A percentile compares a stretch with the other conserved stretches of the same genome.
These are phyloP conservation scores for Aspergillus novoparasiticus DNA, from an alignment of 2,329 filamentous ascomycete species.

Conservation along the genomic window DNA sequence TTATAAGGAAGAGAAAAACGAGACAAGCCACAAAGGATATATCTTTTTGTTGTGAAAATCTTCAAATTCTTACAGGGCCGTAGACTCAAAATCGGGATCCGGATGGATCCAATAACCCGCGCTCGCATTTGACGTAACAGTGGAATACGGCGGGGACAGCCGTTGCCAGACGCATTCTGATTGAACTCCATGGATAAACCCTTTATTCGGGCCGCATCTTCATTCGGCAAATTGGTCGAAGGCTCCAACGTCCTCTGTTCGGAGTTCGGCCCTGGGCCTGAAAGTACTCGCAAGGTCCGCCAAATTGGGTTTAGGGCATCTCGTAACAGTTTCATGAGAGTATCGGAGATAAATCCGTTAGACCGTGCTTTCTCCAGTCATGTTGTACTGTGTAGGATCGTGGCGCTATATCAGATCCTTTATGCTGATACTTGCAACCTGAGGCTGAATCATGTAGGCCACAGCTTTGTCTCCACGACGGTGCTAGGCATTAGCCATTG, in stretches of 20 bases:
- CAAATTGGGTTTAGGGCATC: constrained; percentile 29
- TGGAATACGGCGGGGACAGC: constrained; percentile 2
- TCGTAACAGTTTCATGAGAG: neutral
- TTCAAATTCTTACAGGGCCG: neutral
- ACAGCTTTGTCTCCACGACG: neutral
- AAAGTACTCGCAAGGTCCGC: constrained; percentile 29
- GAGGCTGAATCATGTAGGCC: neutral
- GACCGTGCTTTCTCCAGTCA: neutral
- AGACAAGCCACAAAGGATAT: neutral
- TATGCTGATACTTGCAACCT: neutral
- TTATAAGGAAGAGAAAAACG: neutral
- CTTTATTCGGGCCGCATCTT: constrained; percentile 6
- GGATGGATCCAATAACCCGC: constrained; percentile 1
- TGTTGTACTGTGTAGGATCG: neutral
- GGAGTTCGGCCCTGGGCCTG: neutral
- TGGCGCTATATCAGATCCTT: neutral
- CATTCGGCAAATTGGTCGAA: constrained; percentile 9
- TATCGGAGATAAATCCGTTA: neutral
- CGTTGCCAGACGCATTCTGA: constrained; percentile 2
- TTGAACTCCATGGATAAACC: neutral
- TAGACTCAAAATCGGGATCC: constrained; percentile 4
- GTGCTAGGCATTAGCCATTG: neutral
- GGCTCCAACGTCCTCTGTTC: constrained; percentile 1
- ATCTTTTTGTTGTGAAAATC: neutral
- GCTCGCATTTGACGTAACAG: neutral